Conservation (phyloP, 2,329 filamentous ascomycete genomes). For the Xylariaceae sp. region DNA sequence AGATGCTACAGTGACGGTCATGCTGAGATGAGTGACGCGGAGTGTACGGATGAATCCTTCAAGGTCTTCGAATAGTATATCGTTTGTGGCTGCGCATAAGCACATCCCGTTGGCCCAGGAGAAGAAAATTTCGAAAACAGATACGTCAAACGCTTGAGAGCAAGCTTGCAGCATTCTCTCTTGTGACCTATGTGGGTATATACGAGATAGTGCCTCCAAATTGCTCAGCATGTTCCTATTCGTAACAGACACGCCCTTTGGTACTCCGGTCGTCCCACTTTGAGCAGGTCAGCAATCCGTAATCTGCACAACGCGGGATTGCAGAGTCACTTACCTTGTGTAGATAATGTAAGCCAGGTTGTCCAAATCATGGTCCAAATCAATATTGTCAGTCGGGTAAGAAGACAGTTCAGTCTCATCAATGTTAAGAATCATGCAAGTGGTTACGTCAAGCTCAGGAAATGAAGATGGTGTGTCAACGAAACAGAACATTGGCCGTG, state of each 20-base stretch:
- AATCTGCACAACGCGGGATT: background rate
- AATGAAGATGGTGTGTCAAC: constrained; percentile 28
- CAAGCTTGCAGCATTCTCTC: constrained; percentile 75
- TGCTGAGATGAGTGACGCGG: constrained; percentile 71
- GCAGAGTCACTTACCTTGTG: constrained; percentile 44
- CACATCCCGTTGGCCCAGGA: constrained; percentile 75
- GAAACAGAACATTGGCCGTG: constrained; percentile 44
- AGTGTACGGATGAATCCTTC: constrained; percentile 62
- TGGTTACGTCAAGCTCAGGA: constrained; percentile 8
- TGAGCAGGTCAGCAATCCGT: background rate
- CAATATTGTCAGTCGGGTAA: constrained; percentile 33
- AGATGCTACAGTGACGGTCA: constrained; percentile 81
- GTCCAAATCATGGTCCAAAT: constrained; percentile 35
- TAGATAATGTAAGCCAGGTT: constrained; percentile 73
- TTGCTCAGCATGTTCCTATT: constrained; percentile 74
- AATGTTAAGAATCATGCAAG: constrained; percentile 30
- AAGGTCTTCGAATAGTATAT: constrained; percentile 68
- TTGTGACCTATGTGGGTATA: constrained; percentile 55
- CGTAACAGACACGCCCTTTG: constrained; percentile 76
- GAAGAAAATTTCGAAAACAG: constrained; percentile 88
- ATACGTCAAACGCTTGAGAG: constrained; percentile 82
- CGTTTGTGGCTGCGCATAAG: constrained; percentile 70
- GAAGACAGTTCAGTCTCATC: constrained; percentile 20
- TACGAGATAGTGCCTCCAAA: constrained; percentile 57
- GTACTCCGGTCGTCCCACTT: constrained; percentile 71